Conservation (phyloP, 306 rosid genomes). For the Begonia peltatifolia region DNA sequence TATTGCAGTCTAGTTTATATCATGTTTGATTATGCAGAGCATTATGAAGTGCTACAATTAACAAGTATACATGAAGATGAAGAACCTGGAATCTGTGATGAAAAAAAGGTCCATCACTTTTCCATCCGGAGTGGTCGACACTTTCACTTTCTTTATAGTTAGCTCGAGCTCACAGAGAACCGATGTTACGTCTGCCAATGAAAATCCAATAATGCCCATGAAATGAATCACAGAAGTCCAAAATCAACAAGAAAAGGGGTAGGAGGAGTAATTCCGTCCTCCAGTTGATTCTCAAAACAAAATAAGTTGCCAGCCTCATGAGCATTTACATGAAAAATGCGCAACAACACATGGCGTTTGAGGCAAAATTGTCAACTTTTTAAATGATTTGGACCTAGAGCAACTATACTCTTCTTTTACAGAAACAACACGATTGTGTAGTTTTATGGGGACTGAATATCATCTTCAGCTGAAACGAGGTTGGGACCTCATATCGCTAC, state of each 20-base stretch:
- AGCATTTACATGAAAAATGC: too few species aligned
- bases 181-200: slow-evolving; percentile 59
- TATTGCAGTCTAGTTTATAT: background rate
- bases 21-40: background rate
- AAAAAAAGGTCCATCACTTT: slow-evolving; percentile 90
- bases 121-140: slow-evolving; percentile 91
- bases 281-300: too few species aligned
- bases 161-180: slow-evolving; percentile 86
- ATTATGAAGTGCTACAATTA: background rate
- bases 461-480: too few species aligned
- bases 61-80: slow-evolving; percentile 3
- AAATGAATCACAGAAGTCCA: background rate
- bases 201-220: background rate
- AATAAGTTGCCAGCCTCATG: too few species aligned
- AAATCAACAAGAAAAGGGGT: background rate
- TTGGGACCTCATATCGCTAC: too few species aligned
- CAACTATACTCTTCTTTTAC: too few species aligned
- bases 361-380: too few species aligned
- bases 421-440: too few species aligned
- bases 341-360: too few species aligned
- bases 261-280: too few species aligned
- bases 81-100: slow-evolving; percentile 76
- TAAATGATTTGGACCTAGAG: too few species aligned
- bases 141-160: slow-evolving; percentile 75
- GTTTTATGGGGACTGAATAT: too few species aligned